phyloP scores from a whole-genome alignment of 108 stramenopile genomes.

The Seminavis robusta region DNA sequence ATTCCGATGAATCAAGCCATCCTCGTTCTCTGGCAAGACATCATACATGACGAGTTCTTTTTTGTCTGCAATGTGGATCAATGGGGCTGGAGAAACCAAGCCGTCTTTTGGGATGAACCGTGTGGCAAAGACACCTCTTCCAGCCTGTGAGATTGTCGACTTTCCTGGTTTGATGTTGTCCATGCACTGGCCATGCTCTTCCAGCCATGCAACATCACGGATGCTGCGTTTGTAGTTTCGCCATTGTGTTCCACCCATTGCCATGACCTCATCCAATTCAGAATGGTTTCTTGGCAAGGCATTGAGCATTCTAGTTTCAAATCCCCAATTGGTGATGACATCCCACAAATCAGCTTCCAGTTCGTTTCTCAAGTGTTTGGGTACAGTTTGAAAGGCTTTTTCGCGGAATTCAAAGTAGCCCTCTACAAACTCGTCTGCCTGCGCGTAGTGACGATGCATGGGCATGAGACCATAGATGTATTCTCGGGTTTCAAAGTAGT shows the following conservation, averaged over 20 bases:
- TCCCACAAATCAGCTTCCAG: slow-evolving; percentile 23
- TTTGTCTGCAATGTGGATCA: slow-evolving; percentile 27
- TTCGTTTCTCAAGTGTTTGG: background rate
- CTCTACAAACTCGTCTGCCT: background rate
- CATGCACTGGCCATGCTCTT: slow-evolving; percentile 35
- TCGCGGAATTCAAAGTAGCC: background rate
- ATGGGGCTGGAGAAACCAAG: slow-evolving; percentile 29
- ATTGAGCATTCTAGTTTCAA: slow-evolving; percentile 19
- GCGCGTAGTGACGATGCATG: background rate
- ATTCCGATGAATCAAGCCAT: too few relatives aligned
- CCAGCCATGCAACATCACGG: slow-evolving; percentile 19
- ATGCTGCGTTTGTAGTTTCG: slow-evolving; percentile 21
- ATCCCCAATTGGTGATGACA: slow-evolving; percentile 1
- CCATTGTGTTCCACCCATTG: slow-evolving; percentile 29
- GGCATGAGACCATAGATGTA: background rate
- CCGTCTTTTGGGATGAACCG: slow-evolving; percentile 20
- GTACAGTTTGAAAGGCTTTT: background rate
- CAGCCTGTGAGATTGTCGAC: slow-evolving; percentile 44
- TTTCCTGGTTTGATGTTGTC: slow-evolving; percentile 57
- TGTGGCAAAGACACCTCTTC: slow-evolving; percentile 50
- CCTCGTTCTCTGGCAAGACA: background rate
- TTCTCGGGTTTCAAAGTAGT: background rate
- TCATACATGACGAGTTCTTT: slow-evolving; percentile 4
- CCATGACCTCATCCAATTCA: slow-evolving; percentile 5
- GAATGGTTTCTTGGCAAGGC: slow-evolving; percentile 19